A percentile compares a stretch with the other conserved stretches of the same genome.
phyloP scores from a whole-genome alignment of 306 rosid genomes.

The Geum urbanum region DNA sequence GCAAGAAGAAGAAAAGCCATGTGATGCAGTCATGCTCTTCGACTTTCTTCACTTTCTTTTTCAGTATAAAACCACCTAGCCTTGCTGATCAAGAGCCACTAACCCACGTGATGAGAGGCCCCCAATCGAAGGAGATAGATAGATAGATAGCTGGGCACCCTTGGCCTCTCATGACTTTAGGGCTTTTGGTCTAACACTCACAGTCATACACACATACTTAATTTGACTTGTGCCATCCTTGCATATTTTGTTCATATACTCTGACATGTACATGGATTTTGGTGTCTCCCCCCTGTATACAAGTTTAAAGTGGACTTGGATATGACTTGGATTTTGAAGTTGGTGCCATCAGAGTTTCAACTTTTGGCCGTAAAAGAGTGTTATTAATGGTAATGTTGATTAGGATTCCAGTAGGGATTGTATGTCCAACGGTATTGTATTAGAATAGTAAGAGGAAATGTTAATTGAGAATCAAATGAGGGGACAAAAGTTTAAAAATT shows the following conservation, averaged over 20 bases:
- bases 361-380: not conserved
- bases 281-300: not conserved
- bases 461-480: not conserved
- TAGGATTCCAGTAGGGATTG: not conserved
- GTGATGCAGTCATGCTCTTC: slow-evolving; percentile 7
- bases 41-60: slow-evolving; percentile 9
- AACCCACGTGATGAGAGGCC: slow-evolving; percentile 11
- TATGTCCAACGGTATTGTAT: not conserved
- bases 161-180: not conserved
- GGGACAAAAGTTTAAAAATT: not conserved
- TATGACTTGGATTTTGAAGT: slow-evolving; percentile 12
- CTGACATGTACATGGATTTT: not conserved
- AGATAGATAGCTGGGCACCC: too few species aligned
- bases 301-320: not conserved
- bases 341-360: not conserved
- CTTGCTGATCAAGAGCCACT: not conserved
- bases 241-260: slow-evolving; percentile 7
- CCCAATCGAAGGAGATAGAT: not conserved
- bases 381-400: not conserved
- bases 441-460: not conserved
- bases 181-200: not conserved
- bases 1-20: slow-evolving; percentile 2
- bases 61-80: not conserved
- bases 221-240: slow-evolving; percentile 11
- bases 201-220: not conserved